Evolutionary conservation across 139 green algal genomes (phyloP), one percentile per base, ranked within the genome.

Genomic region (Mychonastes homosphaera): DNA sequence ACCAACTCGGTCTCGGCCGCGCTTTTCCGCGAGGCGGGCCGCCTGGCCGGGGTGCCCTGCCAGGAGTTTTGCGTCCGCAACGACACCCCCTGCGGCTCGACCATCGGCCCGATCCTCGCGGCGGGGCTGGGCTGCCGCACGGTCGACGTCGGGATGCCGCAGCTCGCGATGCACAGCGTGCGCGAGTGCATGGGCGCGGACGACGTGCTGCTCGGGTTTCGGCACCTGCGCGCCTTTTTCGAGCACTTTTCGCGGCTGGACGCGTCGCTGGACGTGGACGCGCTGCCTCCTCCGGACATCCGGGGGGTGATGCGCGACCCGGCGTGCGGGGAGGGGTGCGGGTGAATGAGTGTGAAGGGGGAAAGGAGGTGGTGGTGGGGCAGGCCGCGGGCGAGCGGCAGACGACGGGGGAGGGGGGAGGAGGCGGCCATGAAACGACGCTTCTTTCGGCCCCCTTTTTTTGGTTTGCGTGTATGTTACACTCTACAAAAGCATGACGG

Each of bases 1-100:
- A 95, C 89, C 45, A 94, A 84, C 62, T 56, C 78, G 12, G 73
- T 96, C 32, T 87, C 78, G 0, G 80, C 86, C 6, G 72, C 74
- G 12, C 70, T 96, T 1, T 95, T 96, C 80, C 83, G 61, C 55
- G 57, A 80, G 69, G 58, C 74, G 24, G 75, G 64, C 0, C 56
- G 75, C 6, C 70, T 53, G 27, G 56, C 47, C 3, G 77, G 80
- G 45, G 76, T 97, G n/a, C 85, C 89, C n/a, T 80, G 73, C 6
- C 78, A 87, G 66, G 73, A 83, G 52, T 95, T 95, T 58, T 77
- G 75, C 15, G 91, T 98, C 34, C 77, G 87, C 52, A 93, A 87
- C 58, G 92, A 98, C 86, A 95, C 94, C 84, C 87, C 83, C 1
- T 98, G 92, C 70, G 92, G 92, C n/a, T 87, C 69, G 61, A 98